Base-by-base conservation (phyloP, 345 rosid species). In the Salix arbutifolia region DNA sequence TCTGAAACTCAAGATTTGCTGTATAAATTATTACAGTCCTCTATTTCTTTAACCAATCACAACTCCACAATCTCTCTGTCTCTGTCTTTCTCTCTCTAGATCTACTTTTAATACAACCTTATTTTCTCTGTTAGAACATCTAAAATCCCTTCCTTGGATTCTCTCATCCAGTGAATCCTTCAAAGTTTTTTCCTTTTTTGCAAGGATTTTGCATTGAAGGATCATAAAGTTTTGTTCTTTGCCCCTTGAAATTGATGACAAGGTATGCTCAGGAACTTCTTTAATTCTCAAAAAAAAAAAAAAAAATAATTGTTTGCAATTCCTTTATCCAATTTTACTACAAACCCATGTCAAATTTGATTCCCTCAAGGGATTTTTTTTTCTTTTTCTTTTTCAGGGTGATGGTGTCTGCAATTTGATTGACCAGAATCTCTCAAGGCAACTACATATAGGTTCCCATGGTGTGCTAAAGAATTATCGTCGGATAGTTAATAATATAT, bases 131-230 rank as follows among this genome's bases (percentile, higher is more conserved):
- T 72, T 71, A 30, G 70, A 77, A 79, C 76, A 52, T 70, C 72
- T 64, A 38, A 69, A 67, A 42, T 66, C 73, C 44, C 38, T 30
- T 50, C 14, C 67, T 70, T 67, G 70, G 65, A 21, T 76, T 78
- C 17, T 70, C 31, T 71, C 75, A n/a, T 21, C 46, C 35, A 14
- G 31, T 58, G 13, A 75, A 72, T 53, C 69, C 31, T 67, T 78
- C 61, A 58, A 69, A 61, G 64, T 60, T 75, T 84, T 30, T 78
- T 73, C 46, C 42, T 72, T 76, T 71, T 37, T 66, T 33, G 69
- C 23, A 46, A 60, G 65, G 69, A 37, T 69, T 79, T 28, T 64
- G 26, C 61, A 56, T 79, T 83, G 83, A 80, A 85, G 77, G 85
- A 83, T 87, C 83, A 69, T 82, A 40, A 69, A 67, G 44, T 37